A percentile compares a stretch with the other conserved stretches of the same genome.
These are phyloP conservation scores for Arthrobotrys megalospora DNA, from an alignment of 2,329 filamentous ascomycete genomes.

Conservation along the genomic window DNA sequence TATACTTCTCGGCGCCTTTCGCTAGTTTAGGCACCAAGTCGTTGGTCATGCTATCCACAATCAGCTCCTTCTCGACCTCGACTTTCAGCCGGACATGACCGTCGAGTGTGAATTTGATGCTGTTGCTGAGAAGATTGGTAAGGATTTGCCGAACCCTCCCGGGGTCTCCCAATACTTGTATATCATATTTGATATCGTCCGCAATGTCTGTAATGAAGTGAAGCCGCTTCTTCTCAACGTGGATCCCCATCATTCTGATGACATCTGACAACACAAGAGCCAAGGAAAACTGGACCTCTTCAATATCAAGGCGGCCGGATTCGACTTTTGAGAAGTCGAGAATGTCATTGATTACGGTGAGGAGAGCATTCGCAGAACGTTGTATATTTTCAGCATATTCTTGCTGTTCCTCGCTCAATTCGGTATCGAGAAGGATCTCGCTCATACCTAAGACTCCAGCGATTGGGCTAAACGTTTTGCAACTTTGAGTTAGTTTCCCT, in stretches of 20 bases:
- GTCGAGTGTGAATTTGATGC: slow-evolving; percentile 80
- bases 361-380: slow-evolving; percentile 82
- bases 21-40: slow-evolving; percentile 41
- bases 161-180: slow-evolving; percentile 84
- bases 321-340: slow-evolving; percentile 91
- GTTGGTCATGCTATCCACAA: slow-evolving; percentile 41
- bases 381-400: slow-evolving; percentile 85
- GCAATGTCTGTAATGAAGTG: slow-evolving; percentile 78
- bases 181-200: slow-evolving; percentile 72
- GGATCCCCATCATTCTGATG: slow-evolving; percentile 88
- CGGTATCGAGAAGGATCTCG: slow-evolving; percentile 79
- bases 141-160: slow-evolving; percentile 87
- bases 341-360: slow-evolving; percentile 93
- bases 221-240: slow-evolving; percentile 83
- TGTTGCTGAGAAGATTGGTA: slow-evolving; percentile 83
- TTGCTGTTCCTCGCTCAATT: slow-evolving; percentile 78
- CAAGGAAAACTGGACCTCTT: slow-evolving; percentile 84
- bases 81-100: slow-evolving; percentile 79
- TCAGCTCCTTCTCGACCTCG: slow-evolving; percentile 73
- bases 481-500: background rate
- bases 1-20: slow-evolving; percentile 70
- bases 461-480: slow-evolving; percentile 74
- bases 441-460: slow-evolving; percentile 86
- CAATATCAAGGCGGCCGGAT: slow-evolving; percentile 81
- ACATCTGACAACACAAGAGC: slow-evolving; percentile 83